Percentiles rank a stretch among this genome's conserved stretches.
phyloP scores from a whole-genome alignment of 257 asterid species.

The Ajuga chamaepitys region DNA sequence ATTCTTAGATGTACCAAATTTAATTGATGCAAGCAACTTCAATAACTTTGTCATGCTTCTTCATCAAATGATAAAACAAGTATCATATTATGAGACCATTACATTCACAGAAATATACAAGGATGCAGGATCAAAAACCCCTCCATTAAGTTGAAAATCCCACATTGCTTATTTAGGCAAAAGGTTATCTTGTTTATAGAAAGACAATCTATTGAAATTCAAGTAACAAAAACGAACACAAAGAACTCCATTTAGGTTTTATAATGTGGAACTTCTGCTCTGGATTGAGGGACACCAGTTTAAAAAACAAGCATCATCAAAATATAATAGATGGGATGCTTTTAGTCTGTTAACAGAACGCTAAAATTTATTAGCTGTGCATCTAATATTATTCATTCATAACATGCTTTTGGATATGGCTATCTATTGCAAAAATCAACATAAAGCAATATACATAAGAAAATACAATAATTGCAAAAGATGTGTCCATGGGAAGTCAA shows the following conservation, averaged over 20 bases:
- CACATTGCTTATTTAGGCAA: background rate
- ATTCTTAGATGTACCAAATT: too few species aligned
- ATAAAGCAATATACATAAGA: background rate
- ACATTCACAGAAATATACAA: background rate
- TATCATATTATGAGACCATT: too few species aligned
- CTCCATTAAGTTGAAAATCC: background rate
- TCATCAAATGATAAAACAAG: too few species aligned
- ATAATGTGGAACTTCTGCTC: background rate
- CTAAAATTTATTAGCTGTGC: background rate
- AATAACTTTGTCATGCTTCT: too few species aligned
- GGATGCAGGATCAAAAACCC: background rate
- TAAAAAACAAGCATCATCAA: background rate
- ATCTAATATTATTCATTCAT: too few species aligned
- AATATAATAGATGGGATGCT: background rate
- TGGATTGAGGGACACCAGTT: background rate
- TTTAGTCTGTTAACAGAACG: background rate
- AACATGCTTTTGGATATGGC: background rate
- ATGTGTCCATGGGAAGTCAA: conserved; percentile 10
- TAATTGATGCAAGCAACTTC: too few species aligned
- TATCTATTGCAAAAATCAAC: background rate
- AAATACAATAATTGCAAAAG: background rate
- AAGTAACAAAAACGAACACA: background rate
- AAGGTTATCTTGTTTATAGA: background rate
- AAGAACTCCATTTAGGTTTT: background rate
- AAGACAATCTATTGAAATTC: background rate